A percentile compares a stretch with the other conserved stretches of the same genome.
These are phyloP conservation scores for Decorospora gaudefroyi DNA, from an alignment of 2,329 filamentous ascomycete species.

Conservation along the genomic window DNA sequence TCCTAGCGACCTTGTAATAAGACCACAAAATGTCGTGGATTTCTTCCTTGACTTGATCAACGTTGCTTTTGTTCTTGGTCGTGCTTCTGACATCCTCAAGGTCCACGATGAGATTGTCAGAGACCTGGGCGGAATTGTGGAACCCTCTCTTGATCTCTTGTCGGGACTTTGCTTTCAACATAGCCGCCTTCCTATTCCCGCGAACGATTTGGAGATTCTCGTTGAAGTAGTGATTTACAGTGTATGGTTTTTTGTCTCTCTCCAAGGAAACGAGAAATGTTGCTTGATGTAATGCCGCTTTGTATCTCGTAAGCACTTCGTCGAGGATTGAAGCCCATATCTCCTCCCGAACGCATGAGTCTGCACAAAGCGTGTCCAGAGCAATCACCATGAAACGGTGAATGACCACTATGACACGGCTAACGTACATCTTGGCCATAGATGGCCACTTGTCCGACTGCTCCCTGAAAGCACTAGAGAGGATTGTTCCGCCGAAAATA, in stretches of 20 bases:
- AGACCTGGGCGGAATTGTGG: neutral
- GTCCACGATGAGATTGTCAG: neutral
- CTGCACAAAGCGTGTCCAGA: conserved; percentile 52
- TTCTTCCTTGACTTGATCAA: conserved; percentile 48
- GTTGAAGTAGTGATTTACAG: conserved; percentile 60
- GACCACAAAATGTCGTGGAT: conserved; percentile 64
- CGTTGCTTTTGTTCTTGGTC: conserved; percentile 46
- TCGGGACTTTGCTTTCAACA: conserved; percentile 1
- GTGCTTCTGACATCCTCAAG: neutral
- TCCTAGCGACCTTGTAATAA: conserved; percentile 66
- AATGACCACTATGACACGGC: conserved; percentile 56
- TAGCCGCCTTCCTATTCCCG: neutral
- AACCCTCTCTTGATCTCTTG: conserved; percentile 1
- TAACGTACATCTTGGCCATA: conserved; percentile 57
- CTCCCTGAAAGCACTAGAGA: conserved; percentile 33
- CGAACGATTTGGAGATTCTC: conserved; percentile 1
- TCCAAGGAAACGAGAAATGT: conserved; percentile 60
- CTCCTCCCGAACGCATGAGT: conserved; percentile 50
- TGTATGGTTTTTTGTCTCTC: conserved; percentile 52
- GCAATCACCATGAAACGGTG: conserved; percentile 58
- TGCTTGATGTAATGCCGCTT: conserved; percentile 55
- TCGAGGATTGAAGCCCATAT: conserved; percentile 54
- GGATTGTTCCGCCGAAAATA: conserved; percentile 16
- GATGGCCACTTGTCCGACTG: conserved; percentile 61
- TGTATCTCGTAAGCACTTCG: conserved; percentile 54